Base-by-base conservation (phyloP, 2,329 filamentous ascomycete genomes). In the Colletotrichum noveboracense region DNA sequence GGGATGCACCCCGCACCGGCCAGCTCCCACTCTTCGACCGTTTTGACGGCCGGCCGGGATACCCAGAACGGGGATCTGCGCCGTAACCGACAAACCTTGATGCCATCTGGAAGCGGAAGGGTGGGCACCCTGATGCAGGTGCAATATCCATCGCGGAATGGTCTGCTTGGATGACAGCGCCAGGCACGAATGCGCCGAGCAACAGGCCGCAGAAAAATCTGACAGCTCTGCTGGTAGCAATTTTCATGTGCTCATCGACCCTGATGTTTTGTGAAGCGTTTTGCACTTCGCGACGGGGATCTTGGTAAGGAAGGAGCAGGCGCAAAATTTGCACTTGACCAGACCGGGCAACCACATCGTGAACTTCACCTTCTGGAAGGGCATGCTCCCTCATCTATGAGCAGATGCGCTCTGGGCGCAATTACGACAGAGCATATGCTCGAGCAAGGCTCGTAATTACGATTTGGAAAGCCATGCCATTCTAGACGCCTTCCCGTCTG, bases 11-110 rank as follows among this genome's bases (percentile, higher is more conserved):
- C 74, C 74, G 58, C 74, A 76, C 58, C 70, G 62, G 58, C 18
- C 38, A 62, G 67, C 32, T 60, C 56, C 73, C 62, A 68, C 64
- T 68, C 26, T 8, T 75, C 38, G 58, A 52, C 43, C 58, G 70
- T 74, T 36, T n/a, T 68, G 28, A 65, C 38, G 34, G 34, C 61
- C 70, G 70, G 74, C 65, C 64, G 58, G 58, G 56, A 68, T 69
- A 58, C 60, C 70, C 58, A 72, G 70, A 75, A 75, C 48, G 58
- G 70, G 74, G 70, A 38, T 60, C 32, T 74, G 64, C 34, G 52
- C 74, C 74, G 74, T 34, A 74, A 69, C 74, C 74, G 74, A 76
- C 58, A 76, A 74, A 74, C 65, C 34, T 64, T 76, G 74, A 69
- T 74, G 43, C 70, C 34, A 32, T 28, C 58, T 18, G 18, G 21